Percentiles rank a stretch among this genome's conserved stretches.
Conservation (phyloP, 305 asterid genomes). For the Fraxinus nigra region DNA sequence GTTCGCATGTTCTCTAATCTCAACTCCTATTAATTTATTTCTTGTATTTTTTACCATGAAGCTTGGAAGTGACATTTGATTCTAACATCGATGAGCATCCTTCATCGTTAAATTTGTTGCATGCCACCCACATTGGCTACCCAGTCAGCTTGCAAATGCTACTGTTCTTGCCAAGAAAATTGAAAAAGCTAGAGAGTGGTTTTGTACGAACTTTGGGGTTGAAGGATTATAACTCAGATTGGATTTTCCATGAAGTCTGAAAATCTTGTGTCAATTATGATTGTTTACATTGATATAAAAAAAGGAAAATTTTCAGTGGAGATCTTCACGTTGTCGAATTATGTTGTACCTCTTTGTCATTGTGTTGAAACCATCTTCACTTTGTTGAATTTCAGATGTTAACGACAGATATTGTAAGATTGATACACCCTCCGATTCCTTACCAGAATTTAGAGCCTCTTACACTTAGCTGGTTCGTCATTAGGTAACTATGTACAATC, state of each 20-base stretch:
- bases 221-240: neutral
- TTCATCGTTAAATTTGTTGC: neutral
- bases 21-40: neutral
- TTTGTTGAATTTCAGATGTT: neutral
- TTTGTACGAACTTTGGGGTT: neutral
- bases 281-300: neutral
- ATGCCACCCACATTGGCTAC: neutral
- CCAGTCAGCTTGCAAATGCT: neutral
- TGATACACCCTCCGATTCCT: neutral
- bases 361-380: neutral
- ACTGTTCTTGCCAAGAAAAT: neutral
- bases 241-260: neutral
- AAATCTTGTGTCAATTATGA: neutral
- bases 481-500: neutral
- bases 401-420: neutral
- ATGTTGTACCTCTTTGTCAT: neutral
- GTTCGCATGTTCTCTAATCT: neutral
- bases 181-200: neutral
- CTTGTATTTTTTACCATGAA: neutral
- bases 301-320: too few relatives aligned
- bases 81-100: neutral
- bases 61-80: neutral
- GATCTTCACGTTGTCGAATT: neutral
- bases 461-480: neutral
- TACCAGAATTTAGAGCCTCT: neutral